Base-by-base conservation (phyloP, 768 basidiomycete genomes). In the Pleurotus sapidus region DNA sequence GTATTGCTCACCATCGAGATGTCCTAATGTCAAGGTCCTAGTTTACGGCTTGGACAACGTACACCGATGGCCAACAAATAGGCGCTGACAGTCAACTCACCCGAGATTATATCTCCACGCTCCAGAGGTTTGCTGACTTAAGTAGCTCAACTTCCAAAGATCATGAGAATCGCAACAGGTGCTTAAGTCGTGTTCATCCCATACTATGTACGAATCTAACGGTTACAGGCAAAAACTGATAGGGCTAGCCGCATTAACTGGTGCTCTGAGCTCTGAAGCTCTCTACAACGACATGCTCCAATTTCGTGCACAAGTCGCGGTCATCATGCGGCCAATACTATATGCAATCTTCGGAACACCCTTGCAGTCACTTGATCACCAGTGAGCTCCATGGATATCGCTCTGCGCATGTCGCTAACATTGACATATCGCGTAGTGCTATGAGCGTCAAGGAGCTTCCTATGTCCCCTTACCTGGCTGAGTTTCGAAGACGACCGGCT, bases 21-120 rank as follows among this genome's bases (percentile, higher is more conserved):
- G 30, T 34, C 11, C 11, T 34, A 34, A 34, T 34, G 30, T 34
- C 30, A 11, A 34, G 30, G 2, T 15, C n/a, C 30, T 63, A 95
- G 89, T 93, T 96, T 64, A 91, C 88, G 3, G 88, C 93, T 1
- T 98, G 93, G 89, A 88, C 89, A 17, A 95, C 94, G 14, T 97
- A 87, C 62, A 93, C 95, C 18, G 89, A 95, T 62, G 93, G 93
- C 0, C 86, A 86, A 55, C 75, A 90, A 40, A 85, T 95, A 60
- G 91, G 90, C 24, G 83, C 87, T 11, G 94, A 96, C 65, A 82
- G 81, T 56, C 71, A 66, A 27, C 73, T 92, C 49, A 90, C 91
- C 0, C 74, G 76, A 24, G 80, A 86, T 57, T 96, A 96, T 69
- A 72, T 92, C 30, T 77, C 79, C 6, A 81, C 84, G 27, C 78